Percentiles rank a stretch among this genome's conserved stretches.
Evolutionary conservation across 257 asterid species (phyloP).

Genomic region (Fraxinus quadrangulata): DNA sequence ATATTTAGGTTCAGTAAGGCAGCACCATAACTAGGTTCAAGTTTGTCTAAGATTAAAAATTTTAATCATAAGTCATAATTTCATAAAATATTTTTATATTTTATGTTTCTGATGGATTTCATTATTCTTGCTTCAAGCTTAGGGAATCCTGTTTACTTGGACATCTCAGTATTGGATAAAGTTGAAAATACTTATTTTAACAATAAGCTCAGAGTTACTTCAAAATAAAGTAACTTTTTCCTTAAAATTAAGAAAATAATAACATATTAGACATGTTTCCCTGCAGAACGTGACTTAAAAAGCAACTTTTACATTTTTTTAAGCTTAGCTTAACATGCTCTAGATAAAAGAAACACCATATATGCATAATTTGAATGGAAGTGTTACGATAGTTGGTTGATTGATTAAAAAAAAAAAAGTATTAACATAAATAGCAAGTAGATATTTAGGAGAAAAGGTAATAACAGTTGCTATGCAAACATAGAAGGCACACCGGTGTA

Average conservation of each 20-base stretch:
- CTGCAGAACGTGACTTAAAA: neutral
- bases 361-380: neutral
- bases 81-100: neutral
- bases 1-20: slow-evolving; percentile 2
- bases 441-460: too few relatives aligned
- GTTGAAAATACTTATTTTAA: neutral
- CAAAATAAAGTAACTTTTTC: neutral
- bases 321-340: neutral
- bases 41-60: neutral
- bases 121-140: neutral
- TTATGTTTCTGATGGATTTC: neutral
- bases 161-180: neutral
- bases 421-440: too few relatives aligned
- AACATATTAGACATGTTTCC: neutral
- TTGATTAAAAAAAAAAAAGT: neutral
- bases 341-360: neutral
- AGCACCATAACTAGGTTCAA: neutral
- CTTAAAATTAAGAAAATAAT: neutral
- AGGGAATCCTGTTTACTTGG: neutral
- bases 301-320: neutral
- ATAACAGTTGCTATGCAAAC: neutral
- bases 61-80: neutral
- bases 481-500: neutral
- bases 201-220: neutral
- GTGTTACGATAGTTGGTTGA: neutral